phyloP scores from a whole-genome alignment of 2,329 filamentous ascomycete species.

The Aureobasidium sp. region DNA sequence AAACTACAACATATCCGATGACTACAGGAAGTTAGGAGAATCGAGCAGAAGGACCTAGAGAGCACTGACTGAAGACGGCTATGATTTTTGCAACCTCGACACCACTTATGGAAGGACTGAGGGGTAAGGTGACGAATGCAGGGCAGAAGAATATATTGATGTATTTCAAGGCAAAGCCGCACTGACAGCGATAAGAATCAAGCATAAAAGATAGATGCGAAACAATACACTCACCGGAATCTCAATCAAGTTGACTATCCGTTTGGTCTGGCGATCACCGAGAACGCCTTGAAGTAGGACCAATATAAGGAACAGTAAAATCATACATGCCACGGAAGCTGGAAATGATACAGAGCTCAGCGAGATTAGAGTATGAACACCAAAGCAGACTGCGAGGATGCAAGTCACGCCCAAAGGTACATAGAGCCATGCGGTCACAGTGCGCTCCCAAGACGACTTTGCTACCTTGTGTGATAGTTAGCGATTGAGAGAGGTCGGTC shows the following conservation, averaged over 20 bases:
- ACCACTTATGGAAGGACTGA: conserved; percentile 49
- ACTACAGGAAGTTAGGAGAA: conserved; percentile 32
- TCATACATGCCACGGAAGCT: conserved; percentile 52
- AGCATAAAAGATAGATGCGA: conserved; percentile 18
- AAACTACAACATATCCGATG: conserved; percentile 49
- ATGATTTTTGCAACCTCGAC: conserved; percentile 54
- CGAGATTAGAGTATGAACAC: conserved; percentile 36
- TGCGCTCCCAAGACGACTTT: conserved; percentile 22
- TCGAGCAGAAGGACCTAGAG: not conserved
- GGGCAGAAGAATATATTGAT: conserved; percentile 55
- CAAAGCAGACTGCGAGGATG: conserved; percentile 37
- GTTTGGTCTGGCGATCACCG: conserved; percentile 44
- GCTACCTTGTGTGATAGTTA: conserved; percentile 29
- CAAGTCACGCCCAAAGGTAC: conserved; percentile 40
- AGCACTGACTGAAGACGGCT: conserved; percentile 47
- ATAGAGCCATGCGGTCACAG: conserved; percentile 41
- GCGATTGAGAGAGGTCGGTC: not conserved
- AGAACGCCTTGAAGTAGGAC: conserved; percentile 42
- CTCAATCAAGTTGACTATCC: conserved; percentile 45
- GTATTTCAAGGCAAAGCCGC: conserved; percentile 52
- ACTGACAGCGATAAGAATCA: conserved; percentile 32
- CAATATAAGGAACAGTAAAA: conserved; percentile 48
- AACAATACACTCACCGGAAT: conserved; percentile 39
- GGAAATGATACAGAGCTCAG: conserved; percentile 50
- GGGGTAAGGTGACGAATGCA: conserved; percentile 52